Evolutionary conservation across 2,329 filamentous ascomycete species (phyloP), one percentile per base, ranked within the genome.

Genomic region (Pseudogymnoascus destructans): DNA sequence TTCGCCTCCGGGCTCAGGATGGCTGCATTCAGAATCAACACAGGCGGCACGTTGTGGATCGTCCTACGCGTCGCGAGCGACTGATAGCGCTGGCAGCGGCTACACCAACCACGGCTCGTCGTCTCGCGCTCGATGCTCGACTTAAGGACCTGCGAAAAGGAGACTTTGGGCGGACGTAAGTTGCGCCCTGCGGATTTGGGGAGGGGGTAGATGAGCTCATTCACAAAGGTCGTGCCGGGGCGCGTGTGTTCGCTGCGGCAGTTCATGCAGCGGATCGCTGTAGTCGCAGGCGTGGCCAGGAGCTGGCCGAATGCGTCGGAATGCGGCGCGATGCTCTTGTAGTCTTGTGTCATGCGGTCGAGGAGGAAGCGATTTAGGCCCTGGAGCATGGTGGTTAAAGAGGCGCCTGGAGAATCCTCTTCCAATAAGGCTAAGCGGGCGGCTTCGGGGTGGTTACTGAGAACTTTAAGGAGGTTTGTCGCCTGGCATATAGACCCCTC

Each of bases 401-500:
- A 80, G 15, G 84, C 82, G 57, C 83, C 84, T 42, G 85, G 83
- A 10, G 85, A 74, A 59, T 91, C 86, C 66, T 95, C 90, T 69
- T 98, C 93, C 0, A 97, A 76, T 4, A 98, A 76, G 2, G 89
- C 87, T 23, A 95, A 73, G 17, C 83, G 86, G 0, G 81, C 81
- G 49, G 87, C 86, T 74, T 91, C 87, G 1, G 88, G 84, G 61
- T 90, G 85, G 63, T 84, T 86, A 69, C 88, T 91, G 59, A 98
- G 84, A 0, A 90, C 88, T 70, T 93, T 95, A 30, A 97, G 75
- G 62, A 98, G 80, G 68, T 98, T 98, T 0, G 92, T 95, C 11
- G 93, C 93, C 69, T 98, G 93, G 64, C 93, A 98, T 60, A 95
- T 95, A 59, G 91, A 86, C 0, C 91, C 92, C 62, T 87, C 86